Percentiles rank a stretch among this genome's conserved stretches.
Conservation (phyloP, 2,329 filamentous ascomycete species). For the Colletotrichum sp. region DNA sequence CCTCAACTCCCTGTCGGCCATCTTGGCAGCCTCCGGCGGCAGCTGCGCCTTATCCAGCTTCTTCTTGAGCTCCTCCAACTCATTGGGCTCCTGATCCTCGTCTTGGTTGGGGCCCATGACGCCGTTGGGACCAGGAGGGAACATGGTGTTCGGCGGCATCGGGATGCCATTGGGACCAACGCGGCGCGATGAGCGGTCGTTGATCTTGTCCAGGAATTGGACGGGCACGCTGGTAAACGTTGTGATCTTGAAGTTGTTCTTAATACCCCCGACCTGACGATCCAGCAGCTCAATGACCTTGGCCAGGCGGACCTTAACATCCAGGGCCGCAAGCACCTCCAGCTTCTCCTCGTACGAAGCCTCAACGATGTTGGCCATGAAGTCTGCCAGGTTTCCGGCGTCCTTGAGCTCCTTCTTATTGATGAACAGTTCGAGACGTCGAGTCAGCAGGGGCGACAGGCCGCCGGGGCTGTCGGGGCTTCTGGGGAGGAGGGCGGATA, state of each 20-base stretch:
- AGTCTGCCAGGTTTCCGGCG: conserved; percentile 87
- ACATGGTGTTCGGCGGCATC: conserved; percentile 21
- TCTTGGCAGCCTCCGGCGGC: conserved; percentile 83
- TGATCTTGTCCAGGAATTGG: conserved; percentile 63
- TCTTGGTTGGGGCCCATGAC: conserved; percentile 51
- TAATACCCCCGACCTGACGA: conserved; percentile 82
- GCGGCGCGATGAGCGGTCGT: conserved; percentile 30
- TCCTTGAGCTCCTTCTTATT: conserved; percentile 81
- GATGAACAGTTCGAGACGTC: conserved; percentile 88
- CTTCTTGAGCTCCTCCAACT: conserved; percentile 90
- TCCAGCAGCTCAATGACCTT: conserved; percentile 85
- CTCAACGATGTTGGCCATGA: conserved; percentile 94
- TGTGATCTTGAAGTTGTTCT: conserved; percentile 86
- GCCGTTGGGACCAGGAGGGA: conserved; percentile 25
- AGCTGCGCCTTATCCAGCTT: conserved; percentile 83
- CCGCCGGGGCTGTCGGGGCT: conserved; percentile 62
- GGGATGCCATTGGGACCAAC: conserved; percentile 17
- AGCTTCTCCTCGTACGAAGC: conserved; percentile 91
- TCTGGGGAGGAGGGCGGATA: conserved; percentile 79
- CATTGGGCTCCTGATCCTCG: conserved; percentile 84
- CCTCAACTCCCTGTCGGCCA: conserved; percentile 89
- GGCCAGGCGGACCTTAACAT: conserved; percentile 78
- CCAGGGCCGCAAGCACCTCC: conserved; percentile 80
- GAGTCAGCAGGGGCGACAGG: conserved; percentile 85
- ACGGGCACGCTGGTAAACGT: conserved; percentile 73